A percentile compares a stretch with the other conserved stretches of the same genome.
These are phyloP conservation scores for Globisporangium carolinianum DNA, from an alignment of 352 stramenopile genomes.

Conservation along the genomic window DNA sequence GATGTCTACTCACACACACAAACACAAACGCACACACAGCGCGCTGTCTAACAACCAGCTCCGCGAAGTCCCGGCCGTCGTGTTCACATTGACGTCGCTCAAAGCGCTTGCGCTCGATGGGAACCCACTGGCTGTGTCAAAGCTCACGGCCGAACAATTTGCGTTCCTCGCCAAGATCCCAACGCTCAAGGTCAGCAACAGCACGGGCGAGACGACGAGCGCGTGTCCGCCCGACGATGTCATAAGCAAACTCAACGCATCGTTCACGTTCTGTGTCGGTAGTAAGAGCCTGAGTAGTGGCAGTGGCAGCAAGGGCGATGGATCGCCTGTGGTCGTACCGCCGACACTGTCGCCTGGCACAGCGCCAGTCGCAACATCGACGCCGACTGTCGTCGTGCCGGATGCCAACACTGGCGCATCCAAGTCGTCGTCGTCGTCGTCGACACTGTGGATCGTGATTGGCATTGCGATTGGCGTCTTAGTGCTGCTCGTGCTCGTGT, in stretches of 20 bases:
- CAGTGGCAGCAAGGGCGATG: constrained; percentile 2
- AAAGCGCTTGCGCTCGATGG: constrained; percentile 30
- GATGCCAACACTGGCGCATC: background rate
- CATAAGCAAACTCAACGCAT: constrained; percentile 35
- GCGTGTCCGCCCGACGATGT: constrained; percentile 38
- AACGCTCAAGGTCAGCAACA: constrained; percentile 46
- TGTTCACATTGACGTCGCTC: constrained; percentile 56
- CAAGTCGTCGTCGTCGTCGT: constrained; percentile 5
- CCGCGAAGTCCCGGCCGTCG: constrained; percentile 26
- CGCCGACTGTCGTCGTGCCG: constrained; percentile 1
- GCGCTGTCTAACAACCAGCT: constrained; percentile 48
- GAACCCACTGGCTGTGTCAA: constrained; percentile 54
- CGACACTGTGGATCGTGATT: constrained; percentile 41
- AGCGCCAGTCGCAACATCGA: no score
- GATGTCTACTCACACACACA: background rate
- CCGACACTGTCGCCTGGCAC: constrained; percentile 1
- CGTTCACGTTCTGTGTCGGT: constrained; percentile 52
- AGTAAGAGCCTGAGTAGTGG: constrained; percentile 3
- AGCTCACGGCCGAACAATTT: constrained; percentile 39
- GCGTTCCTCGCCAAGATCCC: constrained; percentile 43
- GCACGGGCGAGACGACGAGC: constrained; percentile 32
- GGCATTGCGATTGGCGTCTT: constrained; percentile 27
- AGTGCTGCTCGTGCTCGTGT: constrained; percentile 23
- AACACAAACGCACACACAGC: constrained; percentile 8
- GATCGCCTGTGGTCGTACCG: constrained; percentile 7